Percentiles rank a stretch among this genome's conserved stretches.
Conservation (phyloP, 495 filamentous ascomycete species). For the Viridothelium virens region DNA sequence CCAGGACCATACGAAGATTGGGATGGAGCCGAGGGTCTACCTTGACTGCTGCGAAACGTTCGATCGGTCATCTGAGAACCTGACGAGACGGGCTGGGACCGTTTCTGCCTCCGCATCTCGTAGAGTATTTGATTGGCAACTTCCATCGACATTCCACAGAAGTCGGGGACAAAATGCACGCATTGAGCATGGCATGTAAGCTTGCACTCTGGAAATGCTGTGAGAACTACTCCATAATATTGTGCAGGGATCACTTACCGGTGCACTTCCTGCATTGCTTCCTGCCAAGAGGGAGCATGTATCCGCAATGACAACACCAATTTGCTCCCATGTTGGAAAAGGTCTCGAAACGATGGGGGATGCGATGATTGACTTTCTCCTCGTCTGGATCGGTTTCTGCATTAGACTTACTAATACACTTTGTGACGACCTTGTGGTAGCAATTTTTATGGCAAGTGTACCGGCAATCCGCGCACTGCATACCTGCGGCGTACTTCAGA, state of each 20-base stretch:
- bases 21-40: conserved; percentile 35
- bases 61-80: conserved; percentile 53
- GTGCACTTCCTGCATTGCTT: conserved; percentile 88
- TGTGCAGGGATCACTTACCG: conserved; percentile 47
- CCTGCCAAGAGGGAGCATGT: conserved; percentile 91
- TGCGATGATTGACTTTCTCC: conserved; percentile 98
- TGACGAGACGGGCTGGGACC: conserved; percentile 39
- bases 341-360: conserved; percentile 89
- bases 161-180: conserved; percentile 93
- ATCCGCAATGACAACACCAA: conserved; percentile 99
- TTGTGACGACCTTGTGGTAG: conserved; percentile 94
- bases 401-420: conserved; percentile 99
- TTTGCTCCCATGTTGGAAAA: conserved; percentile 97
- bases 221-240: conserved; percentile 5
- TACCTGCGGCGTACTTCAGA: conserved; percentile 94
- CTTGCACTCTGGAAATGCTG: conserved; percentile 61
- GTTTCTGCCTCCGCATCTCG: conserved; percentile 55
- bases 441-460: conserved; percentile 98
- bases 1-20: conserved; percentile 29
- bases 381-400: conserved; percentile 96
- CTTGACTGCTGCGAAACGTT: conserved; percentile 54
- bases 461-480: conserved; percentile 99
- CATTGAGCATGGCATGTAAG: conserved; percentile 88
- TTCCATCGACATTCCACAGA: conserved; percentile 99
- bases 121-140: conserved; percentile 86